These are phyloP conservation scores for Mycena belliarum DNA, from an alignment of 768 basidiomycete genomes.

Conservation along the genomic window DNA sequence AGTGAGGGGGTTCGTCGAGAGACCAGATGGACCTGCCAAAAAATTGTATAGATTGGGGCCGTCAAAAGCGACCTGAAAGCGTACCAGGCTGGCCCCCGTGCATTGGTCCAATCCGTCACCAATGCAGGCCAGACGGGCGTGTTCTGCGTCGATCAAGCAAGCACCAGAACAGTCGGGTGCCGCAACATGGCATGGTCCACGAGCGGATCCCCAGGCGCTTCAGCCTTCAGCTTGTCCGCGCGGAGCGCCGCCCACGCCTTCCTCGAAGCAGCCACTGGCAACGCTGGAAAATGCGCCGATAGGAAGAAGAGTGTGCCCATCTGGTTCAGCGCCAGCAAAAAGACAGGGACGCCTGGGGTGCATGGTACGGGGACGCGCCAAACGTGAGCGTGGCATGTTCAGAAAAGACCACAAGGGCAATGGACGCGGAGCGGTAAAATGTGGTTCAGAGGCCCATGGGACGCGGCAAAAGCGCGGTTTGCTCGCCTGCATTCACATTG, in stretches of 20 bases:
- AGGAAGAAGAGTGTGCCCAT: conserved; percentile 21
- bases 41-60: neutral
- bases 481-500: conserved; percentile 12
- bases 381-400: conserved; percentile 16
- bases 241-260: conserved; percentile 6
- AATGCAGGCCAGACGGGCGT: conserved; percentile 4
- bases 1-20: no score
- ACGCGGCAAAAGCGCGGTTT: conserved; percentile 18
- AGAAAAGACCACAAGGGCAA: conserved; percentile 16
- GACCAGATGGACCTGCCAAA: no score
- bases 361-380: conserved; percentile 14
- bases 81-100: conserved; percentile 17
- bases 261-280: neutral
- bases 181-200: conserved; percentile 10
- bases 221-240: conserved; percentile 14
- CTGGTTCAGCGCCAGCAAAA: conserved; percentile 14
- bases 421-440: no score
- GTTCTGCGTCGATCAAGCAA: conserved; percentile 6
- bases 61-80: neutral
- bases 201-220: conserved; percentile 15
- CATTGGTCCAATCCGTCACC: neutral
- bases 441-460: conserved; percentile 5
- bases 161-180: neutral
- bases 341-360: neutral
- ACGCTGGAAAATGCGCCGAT: conserved; percentile 14